phyloP scores from a whole-genome alignment of 495 filamentous ascomycete species.

The Chaetomium tenue region DNA sequence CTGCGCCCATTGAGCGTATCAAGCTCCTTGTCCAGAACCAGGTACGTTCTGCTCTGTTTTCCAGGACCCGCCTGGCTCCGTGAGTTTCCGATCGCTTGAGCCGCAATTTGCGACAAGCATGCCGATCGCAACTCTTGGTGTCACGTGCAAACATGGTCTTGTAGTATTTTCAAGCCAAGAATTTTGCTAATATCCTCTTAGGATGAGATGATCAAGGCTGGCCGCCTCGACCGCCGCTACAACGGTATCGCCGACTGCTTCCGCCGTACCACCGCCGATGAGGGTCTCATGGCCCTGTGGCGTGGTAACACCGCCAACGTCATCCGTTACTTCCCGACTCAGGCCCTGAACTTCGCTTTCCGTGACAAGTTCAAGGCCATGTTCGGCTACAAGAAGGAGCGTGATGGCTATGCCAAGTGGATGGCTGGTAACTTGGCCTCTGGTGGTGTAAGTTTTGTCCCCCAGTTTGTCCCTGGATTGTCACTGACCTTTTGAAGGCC shows the following conservation, averaged over 20 bases:
- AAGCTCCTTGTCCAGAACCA: slow-evolving; percentile 99
- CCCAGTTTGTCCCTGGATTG: not conserved
- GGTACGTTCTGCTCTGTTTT: slow-evolving; percentile 56
- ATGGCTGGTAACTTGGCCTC: slow-evolving; percentile 99
- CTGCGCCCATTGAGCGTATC: slow-evolving; percentile 99
- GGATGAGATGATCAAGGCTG: slow-evolving; percentile 99
- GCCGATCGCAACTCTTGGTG: slow-evolving; percentile 3
- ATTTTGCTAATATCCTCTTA: slow-evolving; percentile 40
- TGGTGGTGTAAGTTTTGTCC: slow-evolving; percentile 80
- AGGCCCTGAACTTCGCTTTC: slow-evolving; percentile 99
- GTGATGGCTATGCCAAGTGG: slow-evolving; percentile 98
- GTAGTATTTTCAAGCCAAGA: not conserved
- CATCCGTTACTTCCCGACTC: slow-evolving; percentile 99
- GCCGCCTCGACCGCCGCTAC: slow-evolving; percentile 98
- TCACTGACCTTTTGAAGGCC: slow-evolving; percentile 52
- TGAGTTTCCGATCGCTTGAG: not conserved
- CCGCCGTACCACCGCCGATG: slow-evolving; percentile 75
- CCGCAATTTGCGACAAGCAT: slow-evolving; percentile 6
- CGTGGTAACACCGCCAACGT: slow-evolving; percentile 99
- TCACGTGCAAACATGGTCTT: slow-evolving; percentile 23
- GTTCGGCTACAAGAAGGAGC: slow-evolving; percentile 99
- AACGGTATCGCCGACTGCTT: slow-evolving; percentile 94
- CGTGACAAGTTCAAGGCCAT: slow-evolving; percentile 99
- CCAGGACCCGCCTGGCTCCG: not conserved
- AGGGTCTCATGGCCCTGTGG: slow-evolving; percentile 88